Evolutionary conservation across 352 stramenopile species (phyloP), one percentile per base, ranked within the genome.

Genomic region (Globisporangium nodosum): DNA sequence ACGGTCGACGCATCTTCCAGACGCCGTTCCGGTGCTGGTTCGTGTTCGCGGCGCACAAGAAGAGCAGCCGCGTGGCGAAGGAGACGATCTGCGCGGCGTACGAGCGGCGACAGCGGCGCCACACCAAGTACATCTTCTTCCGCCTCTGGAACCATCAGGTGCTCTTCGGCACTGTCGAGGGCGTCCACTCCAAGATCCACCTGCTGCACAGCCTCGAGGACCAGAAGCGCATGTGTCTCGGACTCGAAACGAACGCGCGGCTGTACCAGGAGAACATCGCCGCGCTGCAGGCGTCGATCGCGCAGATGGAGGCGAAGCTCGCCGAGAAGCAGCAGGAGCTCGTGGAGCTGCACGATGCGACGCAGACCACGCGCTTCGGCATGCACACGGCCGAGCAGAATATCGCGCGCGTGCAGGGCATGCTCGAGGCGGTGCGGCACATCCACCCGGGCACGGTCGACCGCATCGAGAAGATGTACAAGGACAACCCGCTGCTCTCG

Each of bases 61-160:
- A 76, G 4, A 64, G 69, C 1, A 57, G 63, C 46, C 73, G 77
- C n/a, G 51, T 54, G 1, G 72, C 83, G 1, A 84, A 88, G 52
- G 74, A 86, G 48, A 78, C 64, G 40, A 83, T 92, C 49, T 90
- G 81, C 33, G 60, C 81, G 0, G 83, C 83, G 16, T 92, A 88
- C 63, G 68, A 85, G 51, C 76, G 81, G 0, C 69, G 83, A 6
- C 70, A 83, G 37, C 63, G 73, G 3, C 76, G 80, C 3, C 78
- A 90, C 30, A 78, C 58, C 35, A 88, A 88, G 72, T 92, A 90
- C 65, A 73, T 69, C 50, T 90, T 92, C 67, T 92, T 92, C 24
- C 77, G 81, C 1, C 56, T 92, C 12, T 92, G 83, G 83, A 88
- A 91, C 54, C 83, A 91, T 59, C 81, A 89, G 31, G 64, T 81